Conservation (phyloP, 1,284 basidiomycete genomes). For the Irpex lacteus region DNA sequence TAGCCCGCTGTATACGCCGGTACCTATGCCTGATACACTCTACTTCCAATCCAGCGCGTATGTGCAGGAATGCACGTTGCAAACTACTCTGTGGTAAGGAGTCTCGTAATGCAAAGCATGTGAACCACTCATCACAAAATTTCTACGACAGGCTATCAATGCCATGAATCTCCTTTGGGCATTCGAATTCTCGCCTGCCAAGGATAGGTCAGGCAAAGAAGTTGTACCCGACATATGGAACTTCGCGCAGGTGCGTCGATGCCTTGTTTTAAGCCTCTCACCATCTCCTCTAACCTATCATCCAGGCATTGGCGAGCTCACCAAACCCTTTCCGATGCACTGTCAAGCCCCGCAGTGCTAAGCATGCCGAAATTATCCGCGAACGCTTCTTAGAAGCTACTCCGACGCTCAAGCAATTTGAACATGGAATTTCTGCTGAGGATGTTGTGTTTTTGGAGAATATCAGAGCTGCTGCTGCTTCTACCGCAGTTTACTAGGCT, state of each 20-base stretch:
- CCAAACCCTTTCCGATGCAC: slow-evolving; percentile 6
- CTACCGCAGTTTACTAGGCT: no score
- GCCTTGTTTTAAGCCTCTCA: neutral
- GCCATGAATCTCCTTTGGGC: neutral
- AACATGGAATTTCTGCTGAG: slow-evolving; percentile 7
- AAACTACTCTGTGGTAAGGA: slow-evolving; percentile 4
- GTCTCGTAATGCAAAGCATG: neutral
- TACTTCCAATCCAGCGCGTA: slow-evolving; percentile 2
- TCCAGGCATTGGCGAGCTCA: neutral
- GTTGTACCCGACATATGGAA: neutral
- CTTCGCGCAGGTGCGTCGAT: neutral
- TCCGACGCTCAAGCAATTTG: slow-evolving; percentile 3
- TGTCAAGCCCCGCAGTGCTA: slow-evolving; percentile 6
- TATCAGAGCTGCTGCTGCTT: neutral
- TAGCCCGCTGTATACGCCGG: neutral
- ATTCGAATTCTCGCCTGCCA: neutral
- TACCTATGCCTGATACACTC: neutral
- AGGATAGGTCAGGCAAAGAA: neutral
- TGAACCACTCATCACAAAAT: neutral
- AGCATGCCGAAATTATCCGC: slow-evolving; percentile 4
- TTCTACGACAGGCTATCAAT: neutral
- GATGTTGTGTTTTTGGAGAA: slow-evolving; percentile 2
- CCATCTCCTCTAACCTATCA: neutral
- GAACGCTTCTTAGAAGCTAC: slow-evolving; percentile 1
- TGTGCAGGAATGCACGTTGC: slow-evolving; percentile 11